Percentiles rank a stretch among this genome's conserved stretches.
phyloP scores from a whole-genome alignment of 2,329 filamentous ascomycete species.

The Fusarium verticillioides region DNA sequence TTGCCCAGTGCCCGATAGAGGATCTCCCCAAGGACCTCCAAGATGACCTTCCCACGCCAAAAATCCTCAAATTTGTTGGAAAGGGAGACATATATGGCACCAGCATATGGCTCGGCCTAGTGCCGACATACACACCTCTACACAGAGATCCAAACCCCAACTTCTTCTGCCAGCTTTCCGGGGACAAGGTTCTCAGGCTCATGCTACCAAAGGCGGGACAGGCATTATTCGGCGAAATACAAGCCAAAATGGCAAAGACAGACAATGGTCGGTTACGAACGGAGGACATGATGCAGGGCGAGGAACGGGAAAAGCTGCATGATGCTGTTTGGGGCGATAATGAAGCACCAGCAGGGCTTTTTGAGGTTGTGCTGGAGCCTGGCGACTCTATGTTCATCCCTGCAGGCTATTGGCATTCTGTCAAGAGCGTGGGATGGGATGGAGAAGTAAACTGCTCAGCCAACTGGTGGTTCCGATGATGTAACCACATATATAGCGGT shows the following conservation, averaged over 20 bases:
- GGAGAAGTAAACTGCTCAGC: slow-evolving; percentile 56
- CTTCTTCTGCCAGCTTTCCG: slow-evolving; percentile 84
- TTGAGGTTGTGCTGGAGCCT: slow-evolving; percentile 67
- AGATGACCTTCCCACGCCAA: slow-evolving; percentile 74
- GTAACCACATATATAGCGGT: neutral
- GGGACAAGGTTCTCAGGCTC: slow-evolving; percentile 78
- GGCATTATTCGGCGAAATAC: slow-evolving; percentile 68
- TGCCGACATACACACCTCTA: slow-evolving; percentile 88
- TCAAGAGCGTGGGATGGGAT: slow-evolving; percentile 51
- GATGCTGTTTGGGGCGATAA: slow-evolving; percentile 73
- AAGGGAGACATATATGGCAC: slow-evolving; percentile 88
- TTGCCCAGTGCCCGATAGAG: slow-evolving; percentile 81
- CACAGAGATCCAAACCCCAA: slow-evolving; percentile 97
- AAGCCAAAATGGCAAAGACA: slow-evolving; percentile 51
- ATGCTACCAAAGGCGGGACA: slow-evolving; percentile 73
- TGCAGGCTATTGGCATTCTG: slow-evolving; percentile 60
- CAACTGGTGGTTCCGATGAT: slow-evolving; percentile 60
- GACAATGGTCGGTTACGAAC: slow-evolving; percentile 70
- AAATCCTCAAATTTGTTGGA: slow-evolving; percentile 70
- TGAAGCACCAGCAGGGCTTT: slow-evolving; percentile 47
- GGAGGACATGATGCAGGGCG: slow-evolving; percentile 90
- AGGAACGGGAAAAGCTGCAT: slow-evolving; percentile 74
- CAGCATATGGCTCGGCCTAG: slow-evolving; percentile 87
- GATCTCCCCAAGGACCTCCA: slow-evolving; percentile 73
- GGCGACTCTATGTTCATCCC: slow-evolving; percentile 59